Percentiles rank a stretch among this genome's conserved stretches.
These are phyloP conservation scores for Pythium brachiatum DNA, from an alignment of 352 stramenopile species.

Conservation along the genomic window DNA sequence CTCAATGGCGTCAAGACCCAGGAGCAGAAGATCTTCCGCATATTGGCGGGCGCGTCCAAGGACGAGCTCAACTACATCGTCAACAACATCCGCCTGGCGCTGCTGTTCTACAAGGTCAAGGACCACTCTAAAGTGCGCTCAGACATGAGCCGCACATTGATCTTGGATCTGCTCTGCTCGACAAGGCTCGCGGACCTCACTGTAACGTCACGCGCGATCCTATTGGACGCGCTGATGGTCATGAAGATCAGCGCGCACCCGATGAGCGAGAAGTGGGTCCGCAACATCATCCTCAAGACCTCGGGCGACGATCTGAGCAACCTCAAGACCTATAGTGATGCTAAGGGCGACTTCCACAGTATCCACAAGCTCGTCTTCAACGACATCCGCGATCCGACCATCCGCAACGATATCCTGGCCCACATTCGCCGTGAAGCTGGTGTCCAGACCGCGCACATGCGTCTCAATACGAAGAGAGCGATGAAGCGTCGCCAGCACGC, in stretches of 20 bases:
- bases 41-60: slow-evolving; percentile 92
- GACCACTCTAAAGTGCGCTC: slow-evolving; percentile 72
- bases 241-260: slow-evolving; percentile 96
- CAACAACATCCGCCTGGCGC: slow-evolving; percentile 91
- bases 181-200: slow-evolving; percentile 92
- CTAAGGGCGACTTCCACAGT: slow-evolving; percentile 95
- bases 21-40: slow-evolving; percentile 95
- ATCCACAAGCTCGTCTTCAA: slow-evolving; percentile 99
- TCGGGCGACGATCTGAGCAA: slow-evolving; percentile 95
- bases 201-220: slow-evolving; percentile 88
- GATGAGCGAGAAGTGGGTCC: slow-evolving; percentile 94
- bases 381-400: slow-evolving; percentile 86
- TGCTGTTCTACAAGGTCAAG: slow-evolving; percentile 99
- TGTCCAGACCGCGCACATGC: slow-evolving; percentile 93
- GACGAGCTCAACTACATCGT: slow-evolving; percentile 98
- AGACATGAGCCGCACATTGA: slow-evolving; percentile 88
- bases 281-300: slow-evolving; percentile 96
- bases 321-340: slow-evolving; percentile 96
- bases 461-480: slow-evolving; percentile 83
- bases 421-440: slow-evolving; percentile 95
- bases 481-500: slow-evolving; percentile 78
- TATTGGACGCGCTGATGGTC: slow-evolving; percentile 96
- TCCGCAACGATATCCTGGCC: slow-evolving; percentile 93
- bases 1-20: slow-evolving; percentile 70
- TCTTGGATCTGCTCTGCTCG: slow-evolving; percentile 94